Percentiles rank a stretch among this genome's conserved stretches.
These are phyloP conservation scores for Penicillium paneum DNA, from an alignment of 2,329 filamentous ascomycete species.

Conservation along the genomic window DNA sequence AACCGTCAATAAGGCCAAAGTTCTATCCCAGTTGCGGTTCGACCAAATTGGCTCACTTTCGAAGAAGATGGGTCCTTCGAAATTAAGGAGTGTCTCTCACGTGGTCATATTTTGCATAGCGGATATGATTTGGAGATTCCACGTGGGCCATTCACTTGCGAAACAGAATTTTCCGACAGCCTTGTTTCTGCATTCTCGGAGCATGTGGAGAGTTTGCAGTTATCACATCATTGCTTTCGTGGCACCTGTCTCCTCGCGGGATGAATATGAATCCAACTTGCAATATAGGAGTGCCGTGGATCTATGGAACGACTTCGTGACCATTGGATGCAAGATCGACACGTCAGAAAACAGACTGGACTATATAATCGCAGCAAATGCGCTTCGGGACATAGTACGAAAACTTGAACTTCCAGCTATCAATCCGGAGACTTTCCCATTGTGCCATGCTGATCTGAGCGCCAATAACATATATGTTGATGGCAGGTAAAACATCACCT, in stretches of 20 bases:
- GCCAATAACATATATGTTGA: neutral
- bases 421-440: neutral
- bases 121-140: neutral
- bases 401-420: neutral
- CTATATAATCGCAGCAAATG: slow-evolving; percentile 22
- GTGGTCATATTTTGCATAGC: neutral
- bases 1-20: neutral
- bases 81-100: neutral
- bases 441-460: neutral
- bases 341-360: slow-evolving; percentile 22
- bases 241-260: slow-evolving; percentile 11
- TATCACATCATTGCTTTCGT: slow-evolving; percentile 18
- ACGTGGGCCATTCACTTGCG: neutral
- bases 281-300: slow-evolving; percentile 18
- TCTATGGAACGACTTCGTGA: slow-evolving; percentile 26
- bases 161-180: neutral
- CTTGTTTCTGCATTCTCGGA: neutral
- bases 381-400: slow-evolving; percentile 17
- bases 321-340: slow-evolving; percentile 22
- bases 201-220: slow-evolving; percentile 14
- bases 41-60: neutral
- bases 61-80: neutral
- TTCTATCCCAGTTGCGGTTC: neutral
- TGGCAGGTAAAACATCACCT: neutral
- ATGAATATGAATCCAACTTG: slow-evolving; percentile 9